These are phyloP conservation scores for Zoysia japonica DNA, from an alignment of 176 grass and related monocot species.

Conservation along the genomic window DNA sequence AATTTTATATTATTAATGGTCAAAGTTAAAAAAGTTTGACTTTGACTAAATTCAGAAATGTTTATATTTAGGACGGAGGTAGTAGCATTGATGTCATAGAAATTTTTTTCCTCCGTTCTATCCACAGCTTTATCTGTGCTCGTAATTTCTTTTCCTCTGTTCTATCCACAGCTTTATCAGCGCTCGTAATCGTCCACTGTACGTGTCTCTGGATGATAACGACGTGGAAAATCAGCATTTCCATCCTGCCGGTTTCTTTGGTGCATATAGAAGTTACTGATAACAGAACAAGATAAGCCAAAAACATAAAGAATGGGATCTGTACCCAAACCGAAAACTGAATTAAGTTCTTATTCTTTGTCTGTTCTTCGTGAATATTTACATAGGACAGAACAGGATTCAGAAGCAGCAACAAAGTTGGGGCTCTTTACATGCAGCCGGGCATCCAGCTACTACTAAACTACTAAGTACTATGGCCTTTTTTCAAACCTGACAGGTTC, in stretches of 20 bases:
- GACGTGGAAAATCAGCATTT: neutral
- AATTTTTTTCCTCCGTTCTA: too few species aligned
- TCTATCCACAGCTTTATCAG: too few species aligned
- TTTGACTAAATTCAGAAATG: too few species aligned
- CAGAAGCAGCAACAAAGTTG: neutral
- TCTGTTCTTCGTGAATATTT: conserved; percentile 31
- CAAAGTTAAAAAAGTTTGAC: too few species aligned
- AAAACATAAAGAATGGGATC: neutral
- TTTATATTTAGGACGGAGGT: too few species aligned
- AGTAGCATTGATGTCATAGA: too few species aligned
- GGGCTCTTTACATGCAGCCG: neutral
- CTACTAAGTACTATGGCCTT: neutral
- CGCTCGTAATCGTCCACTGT: too few species aligned
- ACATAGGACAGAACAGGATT: conserved; percentile 28
- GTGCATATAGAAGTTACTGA: neutral
- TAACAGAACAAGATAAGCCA: neutral
- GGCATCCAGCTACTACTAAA: neutral
- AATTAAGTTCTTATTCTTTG: neutral
- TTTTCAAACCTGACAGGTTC: neutral
- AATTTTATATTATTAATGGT: too few species aligned
- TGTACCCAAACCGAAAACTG: neutral
- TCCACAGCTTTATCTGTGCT: too few species aligned
- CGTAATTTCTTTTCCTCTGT: too few species aligned
- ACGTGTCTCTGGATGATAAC: neutral
- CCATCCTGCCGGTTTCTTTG: neutral